Evolutionary conservation across 768 basidiomycete genomes (phyloP).

Genomic region (Leccinum barrowsii): DNA sequence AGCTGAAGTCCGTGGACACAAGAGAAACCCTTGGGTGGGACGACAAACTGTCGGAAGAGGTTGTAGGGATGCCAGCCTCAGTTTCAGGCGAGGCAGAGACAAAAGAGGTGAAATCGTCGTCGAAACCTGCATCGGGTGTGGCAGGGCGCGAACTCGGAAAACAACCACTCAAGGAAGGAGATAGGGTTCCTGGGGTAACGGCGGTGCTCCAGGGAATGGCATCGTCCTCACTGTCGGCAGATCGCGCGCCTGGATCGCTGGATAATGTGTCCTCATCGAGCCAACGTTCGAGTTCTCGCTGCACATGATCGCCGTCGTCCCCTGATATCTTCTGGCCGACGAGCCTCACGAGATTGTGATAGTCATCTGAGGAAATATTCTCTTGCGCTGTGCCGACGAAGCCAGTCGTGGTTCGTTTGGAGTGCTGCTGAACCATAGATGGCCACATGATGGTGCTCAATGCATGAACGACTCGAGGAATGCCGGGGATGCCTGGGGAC

Average conservation of each 20-base stretch:
- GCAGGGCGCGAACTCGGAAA: constrained; percentile 20
- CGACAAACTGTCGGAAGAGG: constrained; percentile 1
- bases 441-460: constrained; percentile 90
- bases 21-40: constrained; percentile 2
- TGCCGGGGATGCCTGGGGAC: constrained; percentile 44
- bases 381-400: not conserved
- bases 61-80: not conserved
- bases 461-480: constrained; percentile 72
- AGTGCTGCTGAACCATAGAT: constrained; percentile 47
- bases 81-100: constrained; percentile 51
- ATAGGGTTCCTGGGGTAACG: constrained; percentile 27
- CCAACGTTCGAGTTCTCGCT: constrained; percentile 59
- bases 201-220: constrained; percentile 41
- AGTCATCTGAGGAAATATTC: constrained; percentile 13
- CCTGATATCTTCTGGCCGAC: constrained; percentile 23
- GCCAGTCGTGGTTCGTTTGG: constrained; percentile 1
- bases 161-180: constrained; percentile 24
- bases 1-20: constrained; percentile 20
- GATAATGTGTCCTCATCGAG: constrained; percentile 42
- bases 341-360: constrained; percentile 21
- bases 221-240: constrained; percentile 17
- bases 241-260: constrained; percentile 15
- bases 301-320: constrained; percentile 34
- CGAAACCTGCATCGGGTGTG: constrained; percentile 49
- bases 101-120: constrained; percentile 80